phyloP scores from a whole-genome alignment of 2,329 filamentous ascomycete species.

The Aspergillus sp. region DNA sequence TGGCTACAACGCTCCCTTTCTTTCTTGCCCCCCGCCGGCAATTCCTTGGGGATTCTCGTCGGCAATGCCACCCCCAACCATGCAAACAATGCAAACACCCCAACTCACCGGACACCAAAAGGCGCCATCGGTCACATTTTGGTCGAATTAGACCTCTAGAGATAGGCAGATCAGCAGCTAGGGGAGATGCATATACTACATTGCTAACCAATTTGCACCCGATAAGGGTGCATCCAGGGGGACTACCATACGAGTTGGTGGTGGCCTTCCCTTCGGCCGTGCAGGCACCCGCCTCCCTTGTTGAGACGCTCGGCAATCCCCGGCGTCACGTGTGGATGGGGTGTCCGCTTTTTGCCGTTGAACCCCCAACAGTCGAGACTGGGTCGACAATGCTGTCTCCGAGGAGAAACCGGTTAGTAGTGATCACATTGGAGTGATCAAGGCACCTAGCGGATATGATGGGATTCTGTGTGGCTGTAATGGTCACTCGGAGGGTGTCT shows the following conservation, averaged over 20 bases:
- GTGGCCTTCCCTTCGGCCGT: background rate
- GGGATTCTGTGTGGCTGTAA: too few species aligned
- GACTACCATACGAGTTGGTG: background rate
- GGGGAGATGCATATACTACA: background rate
- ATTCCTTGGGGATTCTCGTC: background rate
- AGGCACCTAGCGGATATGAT: too few species aligned
- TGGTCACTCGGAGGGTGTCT: too few species aligned
- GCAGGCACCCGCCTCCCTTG: background rate
- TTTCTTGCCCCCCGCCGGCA: background rate
- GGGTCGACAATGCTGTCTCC: too few species aligned
- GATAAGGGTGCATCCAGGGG: background rate
- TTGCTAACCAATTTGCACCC: background rate
- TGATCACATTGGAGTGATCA: too few species aligned
- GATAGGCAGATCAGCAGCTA: background rate
- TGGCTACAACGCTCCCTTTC: background rate
- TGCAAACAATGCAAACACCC: background rate
- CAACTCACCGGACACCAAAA: background rate
- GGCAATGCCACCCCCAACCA: background rate
- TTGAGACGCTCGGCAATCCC: background rate
- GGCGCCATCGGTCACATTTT: background rate
- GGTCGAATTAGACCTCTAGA: background rate
- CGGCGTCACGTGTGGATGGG: background rate
- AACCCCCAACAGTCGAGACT: background rate
- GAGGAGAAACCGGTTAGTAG: too few species aligned
- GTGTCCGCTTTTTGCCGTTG: background rate